phyloP scores from a whole-genome alignment of 371 early-diverging fungal species.

The Mortierella sp. region DNA sequence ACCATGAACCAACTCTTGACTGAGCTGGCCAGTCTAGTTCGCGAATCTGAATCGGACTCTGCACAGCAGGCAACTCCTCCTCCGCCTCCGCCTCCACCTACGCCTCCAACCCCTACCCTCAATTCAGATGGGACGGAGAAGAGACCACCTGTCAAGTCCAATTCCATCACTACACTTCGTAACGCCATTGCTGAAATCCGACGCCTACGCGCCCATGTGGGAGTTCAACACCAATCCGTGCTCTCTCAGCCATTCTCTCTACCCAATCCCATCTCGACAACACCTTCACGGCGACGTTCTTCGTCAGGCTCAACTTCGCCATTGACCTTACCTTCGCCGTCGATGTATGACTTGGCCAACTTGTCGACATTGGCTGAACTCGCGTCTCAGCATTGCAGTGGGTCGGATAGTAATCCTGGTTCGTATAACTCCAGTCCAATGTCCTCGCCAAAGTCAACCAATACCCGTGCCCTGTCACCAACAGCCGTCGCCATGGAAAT shows the following conservation, averaged over 20 bases:
- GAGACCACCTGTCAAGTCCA: constrained; percentile 50
- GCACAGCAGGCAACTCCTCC: not conserved
- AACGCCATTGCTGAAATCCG: constrained; percentile 49
- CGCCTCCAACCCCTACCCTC: not conserved
- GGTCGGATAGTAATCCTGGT: constrained; percentile 7
- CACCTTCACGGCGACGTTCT: not conserved
- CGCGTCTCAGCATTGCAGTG: constrained; percentile 11
- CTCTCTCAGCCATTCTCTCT: not conserved
- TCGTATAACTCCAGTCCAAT: constrained; percentile 10
- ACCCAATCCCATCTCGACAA: not conserved
- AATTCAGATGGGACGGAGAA: constrained; percentile 15
- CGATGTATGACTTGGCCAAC: not conserved
- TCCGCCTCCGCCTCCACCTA: not conserved
- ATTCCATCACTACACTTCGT: constrained; percentile 51
- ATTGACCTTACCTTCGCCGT: not conserved
- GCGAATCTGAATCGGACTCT: constrained; percentile 19
- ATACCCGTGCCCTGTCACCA: not conserved
- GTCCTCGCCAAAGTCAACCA: constrained; percentile 11
- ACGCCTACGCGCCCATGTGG: constrained; percentile 28
- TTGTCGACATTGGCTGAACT: constrained; percentile 24
- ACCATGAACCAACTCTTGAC: constrained; percentile 53
- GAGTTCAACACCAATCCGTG: constrained; percentile 1
- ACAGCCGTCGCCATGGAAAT: not conserved
- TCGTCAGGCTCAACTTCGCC: constrained; percentile 5
- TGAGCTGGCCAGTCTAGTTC: constrained; percentile 42